phyloP scores from a whole-genome alignment of 495 filamentous ascomycete genomes.

The Penicillium turbatum region DNA sequence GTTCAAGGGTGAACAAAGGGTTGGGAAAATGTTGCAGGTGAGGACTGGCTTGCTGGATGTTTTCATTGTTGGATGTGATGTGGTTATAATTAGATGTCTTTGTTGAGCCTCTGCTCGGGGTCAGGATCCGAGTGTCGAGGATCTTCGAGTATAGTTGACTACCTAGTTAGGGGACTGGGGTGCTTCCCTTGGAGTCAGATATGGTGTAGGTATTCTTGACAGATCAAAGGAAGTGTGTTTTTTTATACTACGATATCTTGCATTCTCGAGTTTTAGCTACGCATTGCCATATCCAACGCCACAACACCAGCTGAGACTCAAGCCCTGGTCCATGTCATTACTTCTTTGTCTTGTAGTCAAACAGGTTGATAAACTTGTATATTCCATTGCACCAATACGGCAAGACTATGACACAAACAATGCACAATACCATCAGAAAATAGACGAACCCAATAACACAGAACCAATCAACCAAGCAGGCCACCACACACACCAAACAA shows the following conservation, averaged over 20 bases:
- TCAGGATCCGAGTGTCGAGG: too few species aligned
- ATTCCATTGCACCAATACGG: not conserved
- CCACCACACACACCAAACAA: conserved; percentile 99
- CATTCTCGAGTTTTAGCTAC: too few species aligned
- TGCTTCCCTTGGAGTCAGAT: too few species aligned
- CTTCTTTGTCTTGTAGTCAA: not conserved
- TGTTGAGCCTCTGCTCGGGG: not conserved
- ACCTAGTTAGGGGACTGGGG: too few species aligned
- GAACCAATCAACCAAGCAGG: conserved; percentile 80
- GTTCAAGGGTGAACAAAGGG: not conserved
- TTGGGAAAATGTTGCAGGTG: not conserved
- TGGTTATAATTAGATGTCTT: not conserved
- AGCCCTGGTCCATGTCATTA: not conserved
- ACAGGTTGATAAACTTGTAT: too few species aligned
- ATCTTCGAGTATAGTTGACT: too few species aligned
- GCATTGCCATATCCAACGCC: not conserved
- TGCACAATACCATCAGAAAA: conserved; percentile 27
- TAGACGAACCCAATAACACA: conserved; percentile 44
- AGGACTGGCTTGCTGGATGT: not conserved
- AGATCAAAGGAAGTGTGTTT: too few species aligned
- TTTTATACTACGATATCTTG: too few species aligned
- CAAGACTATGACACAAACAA: not conserved
- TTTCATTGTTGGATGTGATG: not conserved
- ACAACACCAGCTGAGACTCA: too few species aligned
- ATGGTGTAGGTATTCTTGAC: too few species aligned